Conservation (phyloP, 345 rosid species). For the Carallia brachiata region DNA sequence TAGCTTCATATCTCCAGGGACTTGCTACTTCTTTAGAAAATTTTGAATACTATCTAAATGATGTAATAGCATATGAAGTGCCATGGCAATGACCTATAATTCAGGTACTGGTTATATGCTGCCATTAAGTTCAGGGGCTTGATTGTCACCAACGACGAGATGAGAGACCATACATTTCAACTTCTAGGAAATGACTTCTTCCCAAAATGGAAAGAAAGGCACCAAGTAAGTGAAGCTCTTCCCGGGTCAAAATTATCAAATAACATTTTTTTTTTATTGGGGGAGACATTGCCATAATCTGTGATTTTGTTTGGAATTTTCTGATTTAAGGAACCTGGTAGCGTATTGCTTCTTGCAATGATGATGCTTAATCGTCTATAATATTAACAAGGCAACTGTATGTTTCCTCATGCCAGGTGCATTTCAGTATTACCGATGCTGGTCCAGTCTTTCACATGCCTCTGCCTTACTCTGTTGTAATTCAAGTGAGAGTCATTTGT, state of each 20-base stretch:
- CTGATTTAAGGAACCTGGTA: neutral
- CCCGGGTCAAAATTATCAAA: neutral
- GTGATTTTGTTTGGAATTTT: constrained; percentile 2
- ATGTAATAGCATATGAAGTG: constrained; percentile 16
- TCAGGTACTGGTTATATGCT: constrained; percentile 87
- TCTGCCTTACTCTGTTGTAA: constrained; percentile 53
- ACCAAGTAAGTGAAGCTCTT: constrained; percentile 50
- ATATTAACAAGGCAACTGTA: constrained; percentile 6
- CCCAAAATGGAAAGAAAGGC: constrained; percentile 80
- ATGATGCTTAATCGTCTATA: constrained; percentile 2
- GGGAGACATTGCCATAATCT: neutral
- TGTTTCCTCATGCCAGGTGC: constrained; percentile 42
- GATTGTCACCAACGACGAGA: constrained; percentile 72
- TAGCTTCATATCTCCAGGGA: constrained; percentile 5
- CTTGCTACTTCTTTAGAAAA: neutral
- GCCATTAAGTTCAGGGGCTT: constrained; percentile 66
- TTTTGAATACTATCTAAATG: neutral
- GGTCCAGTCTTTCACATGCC: constrained; percentile 64
- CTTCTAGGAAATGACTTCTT: constrained; percentile 71
- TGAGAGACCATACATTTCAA: constrained; percentile 78
- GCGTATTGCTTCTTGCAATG: constrained; percentile 2
- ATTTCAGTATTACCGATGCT: constrained; percentile 45
- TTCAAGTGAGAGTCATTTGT: constrained; percentile 44
- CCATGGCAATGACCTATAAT: constrained; percentile 28
- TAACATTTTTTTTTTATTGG: too few relatives aligned